These are phyloP conservation scores for Castanea mollissima DNA, from an alignment of 306 rosid genomes.

Conservation along the genomic window DNA sequence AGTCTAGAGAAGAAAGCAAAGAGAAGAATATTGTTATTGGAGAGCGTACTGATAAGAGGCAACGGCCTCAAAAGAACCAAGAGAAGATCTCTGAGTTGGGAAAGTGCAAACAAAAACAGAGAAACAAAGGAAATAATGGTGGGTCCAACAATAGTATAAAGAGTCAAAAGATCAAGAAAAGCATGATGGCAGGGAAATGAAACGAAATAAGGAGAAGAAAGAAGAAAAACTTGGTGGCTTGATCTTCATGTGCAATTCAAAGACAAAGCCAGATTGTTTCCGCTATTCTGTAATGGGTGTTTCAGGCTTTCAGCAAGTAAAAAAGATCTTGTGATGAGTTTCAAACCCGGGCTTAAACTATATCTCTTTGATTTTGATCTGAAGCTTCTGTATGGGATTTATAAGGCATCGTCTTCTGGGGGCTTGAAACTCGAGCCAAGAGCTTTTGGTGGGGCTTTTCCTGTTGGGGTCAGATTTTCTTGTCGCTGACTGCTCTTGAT, in stretches of 20 bases:
- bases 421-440: conserved; percentile 79
- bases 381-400: conserved; percentile 81
- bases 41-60: conserved; percentile 32
- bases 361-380: conserved; percentile 94
- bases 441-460: conserved; percentile 87
- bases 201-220: conserved; percentile 16
- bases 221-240: conserved; percentile 73
- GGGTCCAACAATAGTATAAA: conserved; percentile 27
- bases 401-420: conserved; percentile 76
- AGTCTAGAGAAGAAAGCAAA: conserved; percentile 15
- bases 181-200: conserved; percentile 21
- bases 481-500: neutral
- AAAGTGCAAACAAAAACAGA: conserved; percentile 29
- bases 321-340: conserved; percentile 52
- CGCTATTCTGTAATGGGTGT: conserved; percentile 74
- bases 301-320: conserved; percentile 51
- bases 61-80: conserved; percentile 22
- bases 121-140: conserved; percentile 24
- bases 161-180: conserved; percentile 30
- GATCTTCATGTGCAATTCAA: conserved; percentile 92
- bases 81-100: conserved; percentile 17
- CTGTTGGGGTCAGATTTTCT: conserved; percentile 68
- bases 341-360: conserved; percentile 74
- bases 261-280: conserved; percentile 92
- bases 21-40: conserved; percentile 18